Evolutionary conservation across 306 rosid genomes (phyloP).

Genomic region (Astragalus glycyphyllos): DNA sequence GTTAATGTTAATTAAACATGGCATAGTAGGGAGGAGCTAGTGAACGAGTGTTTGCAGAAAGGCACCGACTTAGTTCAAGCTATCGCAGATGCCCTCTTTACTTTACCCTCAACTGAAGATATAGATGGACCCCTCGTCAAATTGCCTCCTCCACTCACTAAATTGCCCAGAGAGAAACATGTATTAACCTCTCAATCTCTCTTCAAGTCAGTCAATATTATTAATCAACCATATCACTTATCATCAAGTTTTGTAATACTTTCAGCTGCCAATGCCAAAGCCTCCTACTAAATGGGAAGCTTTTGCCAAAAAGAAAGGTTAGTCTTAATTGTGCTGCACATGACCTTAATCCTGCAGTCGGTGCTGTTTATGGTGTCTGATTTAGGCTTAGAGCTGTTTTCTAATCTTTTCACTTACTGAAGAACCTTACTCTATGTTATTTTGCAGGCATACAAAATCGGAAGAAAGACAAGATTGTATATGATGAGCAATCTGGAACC

Average conservation of each 20-base stretch:
- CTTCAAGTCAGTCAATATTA: background rate
- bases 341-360: conserved; percentile 1
- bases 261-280: conserved; percentile 77
- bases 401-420: background rate
- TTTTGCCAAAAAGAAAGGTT: conserved; percentile 86
- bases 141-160: conserved; percentile 72
- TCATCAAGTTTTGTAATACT: conserved; percentile 34
- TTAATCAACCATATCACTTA: background rate
- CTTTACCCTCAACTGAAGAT: conserved; percentile 73
- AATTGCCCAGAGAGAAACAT: conserved; percentile 86
- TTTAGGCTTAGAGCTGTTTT: conserved; percentile 17
- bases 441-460: conserved; percentile 77
- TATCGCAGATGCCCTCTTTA: conserved; percentile 71
- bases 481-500: conserved; percentile 70
- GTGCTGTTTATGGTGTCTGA: conserved; percentile 3
- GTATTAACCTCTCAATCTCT: conserved; percentile 33
- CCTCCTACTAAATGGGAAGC: conserved; percentile 94
- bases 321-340: conserved; percentile 47
- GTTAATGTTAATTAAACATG: background rate
- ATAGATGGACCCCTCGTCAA: conserved; percentile 82
- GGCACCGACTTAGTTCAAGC: conserved; percentile 86
- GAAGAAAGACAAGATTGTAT: conserved; percentile 71
- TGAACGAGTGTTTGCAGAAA: conserved; percentile 61
- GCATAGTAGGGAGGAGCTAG: conserved; percentile 61
- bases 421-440: conserved; percentile 6